Evolutionary conservation across 2,329 filamentous ascomycete genomes (phyloP), one percentile per base, ranked within the genome.

Genomic region (Pseudocercospora fijiensis): DNA sequence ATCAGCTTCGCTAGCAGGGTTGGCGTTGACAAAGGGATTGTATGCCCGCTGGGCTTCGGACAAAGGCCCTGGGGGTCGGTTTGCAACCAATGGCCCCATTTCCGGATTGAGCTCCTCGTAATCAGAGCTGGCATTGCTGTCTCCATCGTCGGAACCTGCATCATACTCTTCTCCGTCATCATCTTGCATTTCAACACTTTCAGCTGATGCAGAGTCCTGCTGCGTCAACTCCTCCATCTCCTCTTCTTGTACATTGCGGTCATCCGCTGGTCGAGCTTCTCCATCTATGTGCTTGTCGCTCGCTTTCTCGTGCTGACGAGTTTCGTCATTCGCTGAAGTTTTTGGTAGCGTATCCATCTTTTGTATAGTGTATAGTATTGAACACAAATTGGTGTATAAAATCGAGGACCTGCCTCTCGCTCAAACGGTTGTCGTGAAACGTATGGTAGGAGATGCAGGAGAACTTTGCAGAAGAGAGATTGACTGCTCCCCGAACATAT

Each of bases 341-440:
- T 41, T n/a, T 16, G 10, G 45, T 49, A 18, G 45, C 6, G 20
- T 49, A 30, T 26, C 26, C 49, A 28, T 28, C 49, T 27, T 53
- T 24, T 28, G 49, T 53, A 30, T 26, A 27, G 22, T 16, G 49
- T 30, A 53, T 26, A 27, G 22, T 16, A 24, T 30, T 28, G 2
- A 30, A 53, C 16, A n/a, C 16, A 30, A 53, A 28, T 8, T 28
- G 24, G n/a, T 16, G 26, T 53, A 18, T 30, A 53, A 53, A 26
- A 30, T 53, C 49, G 49, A 53, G 49, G 49, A 53, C 49, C 49
- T 28, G 49, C 49, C 49, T 53, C 49, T 53, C 49, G 49, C 26
- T 28, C 28, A n/a, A 53, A 53, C 45, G 45, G 11, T 20, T 53
- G 26, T n/a, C 26, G 49, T 18, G 7, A 7, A n/a, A 53, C 22